Evolutionary conservation across 2,329 filamentous ascomycete genomes (phyloP), one percentile per base, ranked within the genome.

Genomic region (Davidsoniella australis): DNA sequence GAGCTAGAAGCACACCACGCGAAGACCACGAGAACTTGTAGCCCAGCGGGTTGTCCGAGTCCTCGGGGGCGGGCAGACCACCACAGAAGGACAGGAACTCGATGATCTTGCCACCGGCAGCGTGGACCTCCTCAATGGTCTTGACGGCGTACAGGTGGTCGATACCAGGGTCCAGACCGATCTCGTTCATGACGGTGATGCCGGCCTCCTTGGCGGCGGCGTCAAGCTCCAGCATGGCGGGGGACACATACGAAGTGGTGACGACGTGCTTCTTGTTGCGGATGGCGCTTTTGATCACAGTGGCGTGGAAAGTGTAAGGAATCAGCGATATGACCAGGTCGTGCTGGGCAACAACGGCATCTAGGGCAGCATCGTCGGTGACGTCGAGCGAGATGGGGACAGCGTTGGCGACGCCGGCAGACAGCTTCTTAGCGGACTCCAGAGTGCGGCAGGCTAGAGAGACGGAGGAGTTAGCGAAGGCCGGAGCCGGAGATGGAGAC

Each of bases 161-260:
- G 56, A 86, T 76, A 61, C 80, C 80, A 24, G 80, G 80, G 63
- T 83, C 80, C 41, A 71, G 64, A 54, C 86, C 86, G 61, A 94
- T 93, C 75, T 96, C 89, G 68, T 96, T 95, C 83, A 95, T 88
- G 62, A 95, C 88, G 9, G 86, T 94, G 62, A 95, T 95, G 54
- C 87, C 88, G 16, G 89, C 89, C 55, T 82, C 83, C 73, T 94
- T 94, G 63, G 75, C 78, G 58, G 82, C 70, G 58, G 79, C 71
- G 60, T 95, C 82, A 46, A 96, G 78, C 70, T 88, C 89, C 68
- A 81, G 66, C 87, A 95, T 95, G 56, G 85, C 85, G 3, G 86
- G 86, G 4, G 85, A 93, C 57, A 94, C 84, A 62, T 96, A 96
- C 56, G 79, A 86, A 26, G 89, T 95, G 52, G 89, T 95, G 61